Base-by-base conservation (phyloP, 495 filamentous ascomycete species). In the Parmelia sp. region DNA sequence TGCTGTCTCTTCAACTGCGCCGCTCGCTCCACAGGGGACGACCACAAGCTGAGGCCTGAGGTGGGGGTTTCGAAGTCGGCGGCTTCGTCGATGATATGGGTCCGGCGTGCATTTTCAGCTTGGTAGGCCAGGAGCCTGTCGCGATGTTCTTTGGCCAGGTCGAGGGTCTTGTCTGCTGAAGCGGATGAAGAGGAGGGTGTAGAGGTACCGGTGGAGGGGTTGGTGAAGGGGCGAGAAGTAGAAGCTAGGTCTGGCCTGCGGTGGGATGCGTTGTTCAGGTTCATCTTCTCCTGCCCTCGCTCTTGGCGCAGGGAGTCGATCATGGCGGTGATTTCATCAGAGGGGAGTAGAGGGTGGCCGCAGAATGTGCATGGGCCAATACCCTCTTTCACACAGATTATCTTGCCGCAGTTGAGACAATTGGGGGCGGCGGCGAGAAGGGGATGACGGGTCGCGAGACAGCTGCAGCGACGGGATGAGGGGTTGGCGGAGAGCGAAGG, bases 331-430 rank as follows among this genome's bases (percentile, higher is more conserved):
- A 96, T 81, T 61, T 97, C 91, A 3, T 80, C 74, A 1, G 82
- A 71, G 42, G 81, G 85, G 4, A 98, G 77, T 11, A 98, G 79
- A 0, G 91, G 86, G 4, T 80, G 78, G 4, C 80, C 81, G 77
- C 94, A 98, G 71, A 95, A 97, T 10, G 94, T 97, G 72, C 94
- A 98, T 2, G 94, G 94, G 1, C 93, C 94, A 5, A 96, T 80
- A 1, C 94, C 94, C 71, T 98, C 91, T 69, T 95, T 90, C 17
- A 96, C 84, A 74, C 94, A 98, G 60, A 97, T 87, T n/a, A 98
- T 91, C 74, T 97, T 96, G 60, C 94, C 94, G 72, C 94, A 98
- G 67, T 83, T 86, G 25, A 94, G 78, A 67, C 94, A 98, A 72
- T 97, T 98, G 4, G 95, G 94, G 0, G 92, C 90, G 0, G 92